Conservation (phyloP, 176 grass and related monocot species). For the Bonia amplexicaulis region DNA sequence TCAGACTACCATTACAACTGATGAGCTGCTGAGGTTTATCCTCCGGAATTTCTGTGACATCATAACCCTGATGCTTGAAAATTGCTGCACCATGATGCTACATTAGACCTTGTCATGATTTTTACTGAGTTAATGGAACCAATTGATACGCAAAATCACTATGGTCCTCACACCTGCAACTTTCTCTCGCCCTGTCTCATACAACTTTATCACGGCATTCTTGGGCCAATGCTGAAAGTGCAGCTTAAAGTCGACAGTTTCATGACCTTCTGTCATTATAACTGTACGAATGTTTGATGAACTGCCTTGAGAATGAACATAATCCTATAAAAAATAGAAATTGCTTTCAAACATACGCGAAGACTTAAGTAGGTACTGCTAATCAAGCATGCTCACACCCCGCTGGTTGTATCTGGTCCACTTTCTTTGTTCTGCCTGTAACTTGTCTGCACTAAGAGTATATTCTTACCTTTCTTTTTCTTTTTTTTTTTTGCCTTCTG, state of each 20-base stretch:
- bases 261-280: conserved; percentile 75
- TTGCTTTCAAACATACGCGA: not conserved
- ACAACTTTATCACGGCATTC: conserved; percentile 53
- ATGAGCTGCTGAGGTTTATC: conserved; percentile 48
- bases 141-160: not conserved
- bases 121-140: not conserved
- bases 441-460: not conserved
- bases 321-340: conserved; percentile 40
- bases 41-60: conserved; percentile 65
- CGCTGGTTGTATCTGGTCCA: not conserved
- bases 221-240: conserved; percentile 68
- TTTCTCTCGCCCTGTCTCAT: conserved; percentile 73
- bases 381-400: not conserved
- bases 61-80: conserved; percentile 77
- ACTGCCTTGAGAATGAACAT: conserved; percentile 50
- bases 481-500: not conserved
- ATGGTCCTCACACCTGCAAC: conserved; percentile 58
- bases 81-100: conserved; percentile 51
- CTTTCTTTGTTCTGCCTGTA: not conserved
- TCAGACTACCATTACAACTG: conserved; percentile 50
- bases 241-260: conserved; percentile 60
- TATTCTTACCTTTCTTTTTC: not conserved
- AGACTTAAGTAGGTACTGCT: not conserved
- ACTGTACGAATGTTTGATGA: conserved; percentile 33
- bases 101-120: conserved; percentile 17